Percentiles rank a stretch among this genome's conserved stretches.
Evolutionary conservation across 441 rosid species (phyloP).

Genomic region (Theobroma grandiflorum): DNA sequence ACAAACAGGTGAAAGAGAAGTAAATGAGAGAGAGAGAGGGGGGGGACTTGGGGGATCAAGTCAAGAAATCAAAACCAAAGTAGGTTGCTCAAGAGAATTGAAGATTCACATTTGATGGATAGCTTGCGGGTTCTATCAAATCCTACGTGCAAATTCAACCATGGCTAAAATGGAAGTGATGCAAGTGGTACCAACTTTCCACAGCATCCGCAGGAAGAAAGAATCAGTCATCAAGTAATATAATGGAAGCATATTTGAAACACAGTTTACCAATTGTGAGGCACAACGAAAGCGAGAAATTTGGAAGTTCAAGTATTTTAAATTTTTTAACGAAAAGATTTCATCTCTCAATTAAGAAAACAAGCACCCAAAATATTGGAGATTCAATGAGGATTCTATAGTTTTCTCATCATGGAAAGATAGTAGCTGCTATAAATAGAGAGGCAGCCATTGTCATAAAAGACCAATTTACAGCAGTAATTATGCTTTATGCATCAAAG

Average conservation of each 20-base stretch:
- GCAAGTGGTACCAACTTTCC: background rate
- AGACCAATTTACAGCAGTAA: background rate
- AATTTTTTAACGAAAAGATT: background rate
- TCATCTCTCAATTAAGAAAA: background rate
- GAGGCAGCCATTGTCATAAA: background rate
- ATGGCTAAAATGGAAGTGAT: background rate
- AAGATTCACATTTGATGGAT: background rate
- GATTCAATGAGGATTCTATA: background rate
- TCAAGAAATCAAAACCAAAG: background rate
- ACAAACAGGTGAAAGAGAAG: background rate
- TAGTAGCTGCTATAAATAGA: background rate
- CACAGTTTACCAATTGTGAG: background rate
- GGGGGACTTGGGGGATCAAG: background rate
- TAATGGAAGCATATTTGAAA: background rate
- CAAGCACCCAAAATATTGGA: background rate
- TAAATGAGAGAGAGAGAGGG: background rate
- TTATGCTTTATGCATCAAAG: too few species aligned
- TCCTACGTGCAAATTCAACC: constrained; percentile 6
- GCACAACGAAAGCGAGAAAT: background rate
- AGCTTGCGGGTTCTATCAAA: background rate
- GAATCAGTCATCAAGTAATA: background rate
- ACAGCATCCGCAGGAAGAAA: background rate
- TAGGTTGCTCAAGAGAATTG: background rate
- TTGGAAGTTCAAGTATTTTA: background rate
- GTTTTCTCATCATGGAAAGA: background rate